Conservation (phyloP, 1,139 yeast species). For the Suhomyces guaymorum region DNA sequence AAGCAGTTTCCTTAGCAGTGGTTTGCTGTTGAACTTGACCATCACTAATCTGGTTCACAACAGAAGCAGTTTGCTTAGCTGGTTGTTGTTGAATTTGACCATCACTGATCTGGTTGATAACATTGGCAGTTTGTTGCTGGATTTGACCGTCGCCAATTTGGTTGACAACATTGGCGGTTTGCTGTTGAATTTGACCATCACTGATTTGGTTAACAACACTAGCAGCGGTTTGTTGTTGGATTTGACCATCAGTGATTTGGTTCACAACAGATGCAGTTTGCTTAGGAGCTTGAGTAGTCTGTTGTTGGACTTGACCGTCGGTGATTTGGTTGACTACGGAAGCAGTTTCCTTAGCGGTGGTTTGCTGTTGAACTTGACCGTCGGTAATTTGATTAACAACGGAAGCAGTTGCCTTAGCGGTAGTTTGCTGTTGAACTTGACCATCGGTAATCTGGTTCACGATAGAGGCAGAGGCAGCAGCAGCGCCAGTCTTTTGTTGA, state of each 20-base stretch:
- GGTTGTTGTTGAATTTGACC: conserved; percentile 55
- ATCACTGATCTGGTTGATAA: conserved; percentile 39
- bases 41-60: conserved; percentile 38
- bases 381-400: conserved; percentile 39
- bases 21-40: conserved; percentile 54
- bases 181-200: conserved; percentile 46
- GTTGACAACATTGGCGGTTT: conserved; percentile 23
- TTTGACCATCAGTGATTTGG: conserved; percentile 36
- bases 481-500: conserved; percentile 20
- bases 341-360: conserved; percentile 23
- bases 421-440: conserved; percentile 21
- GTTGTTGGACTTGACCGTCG: conserved; percentile 35
- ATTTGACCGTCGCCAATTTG: conserved; percentile 47
- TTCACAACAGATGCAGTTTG: conserved; percentile 38
- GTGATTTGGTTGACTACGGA: conserved; percentile 25
- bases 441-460: conserved; percentile 31
- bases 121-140: conserved; percentile 38
- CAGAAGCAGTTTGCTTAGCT: conserved; percentile 32
- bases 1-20: conserved; percentile 18
- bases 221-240: conserved; percentile 29
- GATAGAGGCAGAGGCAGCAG: conserved; percentile 33
- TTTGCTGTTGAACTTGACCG: conserved; percentile 53
- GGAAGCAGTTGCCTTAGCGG: conserved; percentile 37
- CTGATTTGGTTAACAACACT: conserved; percentile 47
- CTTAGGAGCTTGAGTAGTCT: conserved; percentile 24